Conservation (phyloP, 352 stramenopile genomes). For the Phytopythium vexans region DNA sequence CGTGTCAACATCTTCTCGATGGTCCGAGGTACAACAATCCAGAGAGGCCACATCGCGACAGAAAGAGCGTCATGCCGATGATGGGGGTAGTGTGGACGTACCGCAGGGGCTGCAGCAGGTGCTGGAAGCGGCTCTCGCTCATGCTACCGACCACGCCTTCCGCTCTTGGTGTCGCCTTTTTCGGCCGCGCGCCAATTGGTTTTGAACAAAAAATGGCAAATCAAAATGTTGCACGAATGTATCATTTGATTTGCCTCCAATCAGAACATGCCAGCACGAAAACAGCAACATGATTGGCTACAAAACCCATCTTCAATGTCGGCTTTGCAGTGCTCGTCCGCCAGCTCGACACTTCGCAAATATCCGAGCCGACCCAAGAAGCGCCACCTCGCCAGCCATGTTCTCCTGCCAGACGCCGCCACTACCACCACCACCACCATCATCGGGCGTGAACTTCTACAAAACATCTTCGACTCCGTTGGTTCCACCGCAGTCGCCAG, state of each 20-base stretch:
- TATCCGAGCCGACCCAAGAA: too few relatives aligned
- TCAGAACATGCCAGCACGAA: too few relatives aligned
- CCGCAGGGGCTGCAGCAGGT: conserved; percentile 85
- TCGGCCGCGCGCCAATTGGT: not conserved
- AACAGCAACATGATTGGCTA: not conserved
- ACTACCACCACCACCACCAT: too few relatives aligned
- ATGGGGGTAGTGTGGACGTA: conserved; percentile 13
- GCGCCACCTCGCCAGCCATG: too few relatives aligned
- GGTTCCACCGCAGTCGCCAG: too few relatives aligned
- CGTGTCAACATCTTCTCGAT: not conserved
- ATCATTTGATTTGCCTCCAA: too few relatives aligned
- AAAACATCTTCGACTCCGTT: too few relatives aligned
- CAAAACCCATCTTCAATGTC: not conserved
- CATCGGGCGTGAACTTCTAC: not conserved
- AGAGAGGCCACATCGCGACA: not conserved
- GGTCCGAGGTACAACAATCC: conserved; percentile 1
- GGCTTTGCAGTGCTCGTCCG: not conserved
- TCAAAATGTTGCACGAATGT: conserved; percentile 1
- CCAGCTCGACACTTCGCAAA: not conserved
- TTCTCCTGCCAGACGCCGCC: too few relatives aligned
- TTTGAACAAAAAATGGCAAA: not conserved
- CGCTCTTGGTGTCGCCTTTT: not conserved
- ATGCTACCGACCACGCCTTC: conserved; percentile 7
- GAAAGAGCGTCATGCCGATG: not conserved
- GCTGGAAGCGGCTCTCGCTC: conserved; percentile 70